Evolutionary conservation across 2,329 filamentous ascomycete species (phyloP).

Genomic region (Trichoderma hamatum): DNA sequence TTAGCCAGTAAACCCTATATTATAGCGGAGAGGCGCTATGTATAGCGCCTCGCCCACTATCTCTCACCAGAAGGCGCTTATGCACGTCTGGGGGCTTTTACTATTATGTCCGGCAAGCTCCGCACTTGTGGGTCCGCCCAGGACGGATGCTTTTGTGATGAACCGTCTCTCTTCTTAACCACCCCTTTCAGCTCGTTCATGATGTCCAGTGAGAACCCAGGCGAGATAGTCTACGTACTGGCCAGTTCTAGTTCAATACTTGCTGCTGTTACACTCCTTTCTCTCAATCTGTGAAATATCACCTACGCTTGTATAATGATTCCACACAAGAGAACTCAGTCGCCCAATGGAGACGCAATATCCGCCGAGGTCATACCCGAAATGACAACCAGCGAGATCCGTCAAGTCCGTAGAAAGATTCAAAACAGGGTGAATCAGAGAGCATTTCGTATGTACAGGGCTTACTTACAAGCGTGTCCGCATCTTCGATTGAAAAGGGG

Average conservation of each 20-base stretch:
- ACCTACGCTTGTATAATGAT: background rate
- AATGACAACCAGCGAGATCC: slow-evolving; percentile 6
- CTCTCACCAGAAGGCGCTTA: background rate
- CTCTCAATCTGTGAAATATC: no score
- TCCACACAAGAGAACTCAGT: background rate
- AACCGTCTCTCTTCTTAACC: background rate
- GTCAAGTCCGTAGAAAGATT: slow-evolving; percentile 6
- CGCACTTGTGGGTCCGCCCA: background rate
- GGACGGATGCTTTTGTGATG: background rate
- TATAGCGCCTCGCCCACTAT: no score
- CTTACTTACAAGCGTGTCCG: background rate
- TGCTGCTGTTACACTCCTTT: background rate
- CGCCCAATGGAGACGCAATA: background rate
- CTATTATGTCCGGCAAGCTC: background rate
- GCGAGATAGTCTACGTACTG: background rate
- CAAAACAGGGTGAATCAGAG: slow-evolving; percentile 16
- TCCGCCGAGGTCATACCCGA: background rate
- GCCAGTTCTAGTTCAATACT: background rate
- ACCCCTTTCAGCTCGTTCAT: background rate
- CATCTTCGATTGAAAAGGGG: background rate
- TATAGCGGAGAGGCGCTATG: background rate
- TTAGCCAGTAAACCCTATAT: background rate
- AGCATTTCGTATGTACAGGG: slow-evolving; percentile 15
- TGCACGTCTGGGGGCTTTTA: background rate
- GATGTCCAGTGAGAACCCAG: background rate